Base-by-base conservation (phyloP, 2,329 filamentous ascomycete species). In the Diaporthe sp. region DNA sequence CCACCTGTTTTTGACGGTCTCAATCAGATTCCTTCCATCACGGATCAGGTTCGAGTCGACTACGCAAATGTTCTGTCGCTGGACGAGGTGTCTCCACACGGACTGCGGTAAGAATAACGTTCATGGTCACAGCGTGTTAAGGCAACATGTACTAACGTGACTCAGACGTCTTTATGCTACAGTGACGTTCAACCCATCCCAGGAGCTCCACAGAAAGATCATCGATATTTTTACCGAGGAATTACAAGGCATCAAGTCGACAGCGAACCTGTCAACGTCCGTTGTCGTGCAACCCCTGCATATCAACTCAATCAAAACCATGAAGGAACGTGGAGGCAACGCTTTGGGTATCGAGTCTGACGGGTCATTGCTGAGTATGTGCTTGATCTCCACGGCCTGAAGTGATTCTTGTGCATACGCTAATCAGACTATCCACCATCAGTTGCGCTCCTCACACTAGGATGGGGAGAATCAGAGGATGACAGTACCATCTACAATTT, bases 321-420 rank as follows among this genome's bases (percentile, higher is more conserved):
- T 45, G 58, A 45, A 30, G 25, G 4, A 64, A 33, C 58, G 58
- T 12, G 58, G 58, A 3, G 58, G 58, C 30, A 64, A 64, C 25
- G 25, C 38, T 30, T 22, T 64, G 58, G 58, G 58, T 12, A 64
- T 64, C 17, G 58, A 64, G 40, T 45, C 58, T 30, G 58, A 64
- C 38, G 58, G 58, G 25, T 7, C 58, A 3, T 64, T 64, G n/a
- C 25, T 64, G 17, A 64, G 58, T 64, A 17, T 45, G 58, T 45
- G 35, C 38, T 28, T 9, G 9, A 28, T 17, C n/a, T 15, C 58
- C 38, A 22, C 58, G 17, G 17, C 10, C n/a, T n/a, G 22, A 17
- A 4, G 15, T 15, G 15, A 15, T 4, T 28, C 6, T 45, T 4
- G n/a, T 45, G 25, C n/a, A 64, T 3, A 1, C n/a, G 15, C 58